Conservation (phyloP, 176 grass and related monocot genomes). For the Triticum turgidum region DNA sequence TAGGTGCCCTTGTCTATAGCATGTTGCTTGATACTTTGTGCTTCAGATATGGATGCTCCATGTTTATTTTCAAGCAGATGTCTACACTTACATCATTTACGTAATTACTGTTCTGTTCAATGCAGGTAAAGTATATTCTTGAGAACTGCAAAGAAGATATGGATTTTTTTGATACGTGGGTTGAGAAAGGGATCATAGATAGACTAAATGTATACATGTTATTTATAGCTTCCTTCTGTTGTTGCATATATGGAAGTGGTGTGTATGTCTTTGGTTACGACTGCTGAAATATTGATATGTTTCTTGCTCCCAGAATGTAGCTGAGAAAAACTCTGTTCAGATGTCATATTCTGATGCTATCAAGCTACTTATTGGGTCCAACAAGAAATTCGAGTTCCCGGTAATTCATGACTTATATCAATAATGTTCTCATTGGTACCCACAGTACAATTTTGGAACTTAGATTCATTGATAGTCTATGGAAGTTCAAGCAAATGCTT, state of each 20-base stretch:
- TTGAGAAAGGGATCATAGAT: constrained; percentile 95
- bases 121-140: constrained; percentile 91
- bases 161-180: constrained; percentile 96
- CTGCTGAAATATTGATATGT: constrained; percentile 24
- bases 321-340: constrained; percentile 87
- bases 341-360: constrained; percentile 96
- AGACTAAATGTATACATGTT: constrained; percentile 70
- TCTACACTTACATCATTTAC: constrained; percentile 5
- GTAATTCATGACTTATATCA: constrained; percentile 44
- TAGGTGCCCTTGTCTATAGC: constrained; percentile 63
- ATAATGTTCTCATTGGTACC: constrained; percentile 12
- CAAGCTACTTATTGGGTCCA: constrained; percentile 74
- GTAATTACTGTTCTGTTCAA: constrained; percentile 25
- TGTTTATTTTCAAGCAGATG: constrained; percentile 2
- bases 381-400: constrained; percentile 92
- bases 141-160: constrained; percentile 98
- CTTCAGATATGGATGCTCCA: not conserved
- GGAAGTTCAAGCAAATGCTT: not conserved
- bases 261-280: constrained; percentile 14
- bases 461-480: constrained; percentile 3
- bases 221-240: constrained; percentile 28
- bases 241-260: constrained; percentile 6
- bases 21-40: constrained; percentile 26
- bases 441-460: not conserved
- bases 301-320: constrained; percentile 68